Evolutionary conservation across 345 rosid genomes (phyloP), one percentile per base, ranked within the genome.

Genomic region (Fremontodendron californicum): DNA sequence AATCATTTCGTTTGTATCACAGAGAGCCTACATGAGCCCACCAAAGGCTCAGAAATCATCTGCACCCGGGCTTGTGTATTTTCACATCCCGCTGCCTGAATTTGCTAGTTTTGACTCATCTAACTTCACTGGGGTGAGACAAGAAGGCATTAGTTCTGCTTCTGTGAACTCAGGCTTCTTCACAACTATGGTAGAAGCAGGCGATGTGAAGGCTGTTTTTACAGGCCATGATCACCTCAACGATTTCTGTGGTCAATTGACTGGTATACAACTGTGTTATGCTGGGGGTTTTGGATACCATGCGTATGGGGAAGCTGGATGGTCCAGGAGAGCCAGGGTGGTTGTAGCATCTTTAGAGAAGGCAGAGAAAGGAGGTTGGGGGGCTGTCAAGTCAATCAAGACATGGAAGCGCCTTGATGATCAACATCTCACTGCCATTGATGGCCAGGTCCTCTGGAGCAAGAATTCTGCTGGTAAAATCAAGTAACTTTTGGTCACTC

Each of bases 231-330:
- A 95, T 80, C 99, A 95, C 75, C 1, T 88, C 76, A 95, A 92
- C n/a, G 99, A 95, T 84, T 95, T 93, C 78, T 95, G 99, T 73
- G 97, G 89, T 13, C 27, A 75, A 37, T 84, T 88, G 58, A 80
- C 78, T 29, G 92, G 94, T 23, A 86, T 93, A 74, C 87, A 95
- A 42, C 94, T 95, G 78, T 95, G 98, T 71, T 95, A 95, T 45
- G 98, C 90, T 46, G 99, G 98, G 61, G 99, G 94, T n/a, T 89
- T 92, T 78, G 97, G 99, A 78, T 93, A 93, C 84, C 98, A 92
- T 85, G 99, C 94, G 16, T 95, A 92, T 58, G 98, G 98, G 72
- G 88, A 90, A 84, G 94, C 89, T 43, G 98, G 98, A 5, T 93
- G 96, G 97, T 76, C 89, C 12, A 88, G 98, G 86, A 90, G 99